A percentile compares a stretch with the other conserved stretches of the same genome.
Evolutionary conservation across 2,329 filamentous ascomycete genomes (phyloP).

Genomic region (Triangularia setosa): DNA sequence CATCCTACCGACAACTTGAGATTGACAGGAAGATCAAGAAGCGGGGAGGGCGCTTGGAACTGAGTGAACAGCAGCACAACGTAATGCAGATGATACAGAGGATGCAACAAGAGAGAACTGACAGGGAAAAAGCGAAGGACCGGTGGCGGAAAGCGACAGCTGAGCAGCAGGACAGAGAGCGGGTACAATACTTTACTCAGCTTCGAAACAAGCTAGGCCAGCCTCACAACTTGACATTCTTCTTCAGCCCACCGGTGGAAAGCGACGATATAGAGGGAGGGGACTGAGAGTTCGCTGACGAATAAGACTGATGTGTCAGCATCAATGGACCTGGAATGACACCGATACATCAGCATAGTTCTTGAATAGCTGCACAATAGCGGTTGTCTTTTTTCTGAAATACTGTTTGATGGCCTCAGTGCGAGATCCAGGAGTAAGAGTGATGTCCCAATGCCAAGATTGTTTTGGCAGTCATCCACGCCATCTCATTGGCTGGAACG

Average conservation of each 20-base stretch:
- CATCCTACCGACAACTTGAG: background rate
- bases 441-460: background rate
- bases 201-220: background rate
- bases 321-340: background rate
- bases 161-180: background rate
- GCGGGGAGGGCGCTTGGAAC: no score
- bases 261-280: background rate
- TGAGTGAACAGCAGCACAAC: no score
- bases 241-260: background rate
- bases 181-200: background rate
- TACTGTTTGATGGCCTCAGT: no score
- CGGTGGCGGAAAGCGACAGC: no score
- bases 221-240: background rate
- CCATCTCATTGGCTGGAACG: background rate
- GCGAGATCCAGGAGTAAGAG: no score
- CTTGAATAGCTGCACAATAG: background rate
- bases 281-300: no score
- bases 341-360: background rate
- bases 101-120: background rate
- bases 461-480: background rate
- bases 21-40: background rate
- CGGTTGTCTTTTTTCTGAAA: no score
- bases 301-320: no score
- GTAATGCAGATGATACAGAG: background rate
- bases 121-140: background rate